Conservation (phyloP, 192 early-diverging fungal genomes). For the Backusella tuberculispora region DNA sequence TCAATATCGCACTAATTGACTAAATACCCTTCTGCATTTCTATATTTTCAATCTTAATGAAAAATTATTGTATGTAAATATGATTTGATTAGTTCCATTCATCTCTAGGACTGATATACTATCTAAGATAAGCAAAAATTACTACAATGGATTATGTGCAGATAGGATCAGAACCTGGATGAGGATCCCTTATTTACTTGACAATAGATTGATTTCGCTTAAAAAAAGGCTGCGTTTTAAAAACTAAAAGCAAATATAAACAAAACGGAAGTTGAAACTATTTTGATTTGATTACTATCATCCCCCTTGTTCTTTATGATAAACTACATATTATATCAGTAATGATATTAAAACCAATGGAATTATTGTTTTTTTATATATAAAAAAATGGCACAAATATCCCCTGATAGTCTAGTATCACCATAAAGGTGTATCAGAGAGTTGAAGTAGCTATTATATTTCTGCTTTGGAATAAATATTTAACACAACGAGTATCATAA, state of each 20-base stretch:
- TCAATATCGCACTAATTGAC: too few relatives aligned
- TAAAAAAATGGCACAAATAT: neutral
- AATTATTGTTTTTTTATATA: neutral
- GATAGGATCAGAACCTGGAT: constrained; percentile 2
- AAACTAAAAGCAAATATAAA: constrained; percentile 1
- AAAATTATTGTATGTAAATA: neutral
- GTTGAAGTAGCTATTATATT: too few relatives aligned
- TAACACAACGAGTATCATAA: too few relatives aligned
- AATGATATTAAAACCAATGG: neutral
- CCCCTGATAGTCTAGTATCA: too few relatives aligned
- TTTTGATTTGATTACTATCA: neutral
- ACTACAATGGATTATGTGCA: neutral
- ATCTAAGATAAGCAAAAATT: neutral
- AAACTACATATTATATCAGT: neutral
- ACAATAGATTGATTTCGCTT: neutral
- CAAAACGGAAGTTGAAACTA: neutral
- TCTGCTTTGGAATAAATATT: too few relatives aligned
- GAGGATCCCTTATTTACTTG: neutral
- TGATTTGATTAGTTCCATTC: neutral
- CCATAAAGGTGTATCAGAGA: too few relatives aligned
- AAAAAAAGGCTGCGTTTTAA: neutral
- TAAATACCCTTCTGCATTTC: too few relatives aligned
- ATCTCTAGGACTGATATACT: neutral
- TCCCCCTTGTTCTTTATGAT: neutral
- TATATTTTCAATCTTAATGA: too few relatives aligned